Percentiles rank a stretch among this genome's conserved stretches.
Conservation (phyloP, 768 basidiomycete species). For the Pisolithus sp. region DNA sequence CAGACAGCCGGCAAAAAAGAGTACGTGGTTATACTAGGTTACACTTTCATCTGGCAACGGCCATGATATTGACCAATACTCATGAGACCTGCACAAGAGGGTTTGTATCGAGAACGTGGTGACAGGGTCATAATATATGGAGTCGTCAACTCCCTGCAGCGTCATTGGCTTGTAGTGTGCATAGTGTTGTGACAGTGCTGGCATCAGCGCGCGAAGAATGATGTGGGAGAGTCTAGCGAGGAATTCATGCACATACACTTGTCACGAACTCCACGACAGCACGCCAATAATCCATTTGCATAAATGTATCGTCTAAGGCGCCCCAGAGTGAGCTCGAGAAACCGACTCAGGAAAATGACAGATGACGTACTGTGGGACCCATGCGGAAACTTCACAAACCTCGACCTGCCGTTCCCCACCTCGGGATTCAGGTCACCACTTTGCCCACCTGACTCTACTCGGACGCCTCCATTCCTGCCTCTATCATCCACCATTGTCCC, state of each 20-base stretch:
- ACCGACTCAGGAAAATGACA: neutral
- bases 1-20: no score
- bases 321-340: neutral
- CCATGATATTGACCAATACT: no score
- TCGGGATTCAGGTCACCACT: slow-evolving; percentile 32
- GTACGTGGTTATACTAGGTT: no score
- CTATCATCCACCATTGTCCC: slow-evolving; percentile 21
- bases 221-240: neutral
- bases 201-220: neutral
- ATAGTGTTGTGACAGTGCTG: no score
- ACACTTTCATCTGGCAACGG: no score
- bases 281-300: slow-evolving; percentile 49
- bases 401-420: slow-evolving; percentile 46
- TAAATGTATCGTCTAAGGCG: slow-evolving; percentile 46
- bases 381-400: slow-evolving; percentile 47
- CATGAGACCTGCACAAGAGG: no score
- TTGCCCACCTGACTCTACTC: slow-evolving; percentile 6
- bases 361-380: slow-evolving; percentile 47
- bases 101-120: no score
- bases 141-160: no score
- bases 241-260: slow-evolving; percentile 7
- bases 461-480: neutral
- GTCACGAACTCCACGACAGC: slow-evolving; percentile 45
- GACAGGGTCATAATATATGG: no score
- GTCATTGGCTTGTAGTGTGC: no score